Base-by-base conservation (phyloP, 352 stramenopile species). In the Pythium folliculosum region DNA sequence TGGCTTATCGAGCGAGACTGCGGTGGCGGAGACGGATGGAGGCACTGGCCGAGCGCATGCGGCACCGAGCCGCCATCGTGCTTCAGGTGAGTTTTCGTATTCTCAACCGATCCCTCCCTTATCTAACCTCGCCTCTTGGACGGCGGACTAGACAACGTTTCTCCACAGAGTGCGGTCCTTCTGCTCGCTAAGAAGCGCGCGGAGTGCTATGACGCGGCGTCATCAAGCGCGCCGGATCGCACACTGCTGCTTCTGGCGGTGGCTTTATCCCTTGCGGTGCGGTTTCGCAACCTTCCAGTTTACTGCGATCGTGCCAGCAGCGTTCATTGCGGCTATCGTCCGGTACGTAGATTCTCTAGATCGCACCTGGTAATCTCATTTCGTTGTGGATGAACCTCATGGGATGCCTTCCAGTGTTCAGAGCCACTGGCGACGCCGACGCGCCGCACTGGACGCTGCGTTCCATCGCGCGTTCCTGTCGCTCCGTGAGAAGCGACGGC, bases 241-340 rank as follows among this genome's bases (percentile, higher is more conserved):
- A 14, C 14, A 53, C 4, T 81, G 60, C 30, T 83, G 76, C 67
- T 84, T 81, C 55, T 81, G 76, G 76, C 73, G 63, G 22, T 66
- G 63, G 40, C 66, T 80, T 10, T 78, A 84, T 51, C 57, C 54
- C 23, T 54, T 13, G 1, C 66, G 76, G 9, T 84, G 71, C 14
- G 56, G 63, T 3, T 81, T 77, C 54, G 53, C 16, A 7, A 14
- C 32, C 0, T 78, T 80, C 60, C 14, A 17, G 19, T 77, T 77
- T 19, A 35, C 50, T 5, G 25, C 55, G 0, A 35, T 25, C n/a
- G 53, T 73, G 21, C 4, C 32, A 3, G 10, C 44, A 2, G 27
- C 45, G 3, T 27, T 60, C 49, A 13, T 54, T 12, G 25, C n/a
- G 1, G 57, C 19, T 9, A 55, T 47, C 45, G 5, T 54, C 2